These are phyloP conservation scores for Eucalyptus cladocalyx DNA, from an alignment of 345 rosid species.

Conservation along the genomic window DNA sequence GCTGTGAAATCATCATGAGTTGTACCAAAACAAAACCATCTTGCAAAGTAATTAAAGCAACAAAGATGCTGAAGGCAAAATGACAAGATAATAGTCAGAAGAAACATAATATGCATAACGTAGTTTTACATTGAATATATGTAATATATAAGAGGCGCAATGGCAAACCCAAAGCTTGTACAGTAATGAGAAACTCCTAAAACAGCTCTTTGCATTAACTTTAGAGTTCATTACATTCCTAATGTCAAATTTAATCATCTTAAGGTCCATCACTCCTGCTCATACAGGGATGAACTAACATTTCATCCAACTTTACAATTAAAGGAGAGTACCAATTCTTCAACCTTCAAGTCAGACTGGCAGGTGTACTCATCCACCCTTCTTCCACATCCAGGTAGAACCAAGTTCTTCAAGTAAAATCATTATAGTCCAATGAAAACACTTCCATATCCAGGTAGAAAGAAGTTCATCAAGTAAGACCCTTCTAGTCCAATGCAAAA, in stretches of 20 bases:
- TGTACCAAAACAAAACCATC: background rate
- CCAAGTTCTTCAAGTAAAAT: background rate
- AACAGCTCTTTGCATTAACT: background rate
- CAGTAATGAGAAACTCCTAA: background rate
- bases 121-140: background rate
- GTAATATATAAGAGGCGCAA: background rate
- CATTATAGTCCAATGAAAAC: background rate
- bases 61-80: background rate
- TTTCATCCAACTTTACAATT: background rate
- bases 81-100: background rate
- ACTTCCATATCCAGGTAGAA: background rate
- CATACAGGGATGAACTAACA: background rate
- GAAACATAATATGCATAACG: background rate
- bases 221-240: background rate
- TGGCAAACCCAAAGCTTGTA: background rate
- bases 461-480: background rate
- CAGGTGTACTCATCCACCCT: background rate
- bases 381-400: background rate
- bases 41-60: background rate
- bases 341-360: background rate
- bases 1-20: background rate
- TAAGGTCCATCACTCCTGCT: background rate
- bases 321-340: background rate
- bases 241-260: background rate
- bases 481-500: background rate